Base-by-base conservation (phyloP, 1,284 basidiomycete species). In the Heterobasidion parviporum region DNA sequence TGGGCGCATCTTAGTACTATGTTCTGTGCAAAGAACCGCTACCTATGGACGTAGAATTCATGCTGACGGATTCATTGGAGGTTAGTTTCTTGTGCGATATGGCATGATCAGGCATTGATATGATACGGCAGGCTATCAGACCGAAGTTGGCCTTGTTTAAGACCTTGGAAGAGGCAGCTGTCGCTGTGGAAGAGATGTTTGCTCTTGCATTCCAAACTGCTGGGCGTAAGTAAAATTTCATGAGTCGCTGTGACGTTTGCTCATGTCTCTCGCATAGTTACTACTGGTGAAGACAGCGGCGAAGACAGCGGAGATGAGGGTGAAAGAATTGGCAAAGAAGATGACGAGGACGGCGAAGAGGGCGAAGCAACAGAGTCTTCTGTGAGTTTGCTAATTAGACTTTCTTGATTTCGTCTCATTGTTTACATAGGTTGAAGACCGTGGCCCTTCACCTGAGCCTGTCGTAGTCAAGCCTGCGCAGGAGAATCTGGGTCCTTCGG, bases 1-100 rank as follows among this genome's bases (percentile, higher is more conserved):
- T 26, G 26, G 26, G 26, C 26, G 4, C 26, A 26, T 26, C 26
- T 26, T 62, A 95, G 92, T 84, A 94, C 59, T 98, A 97, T 69
- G 78, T 92, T 5, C 76, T 88, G 12, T 92, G 90, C 75, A 99
- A 99, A 72, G 78, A 86, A 20, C 76, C 86, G 9, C 69, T 96
- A 45, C 90, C 97, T 0, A 96, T 98, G 92, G 97, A 99, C 59
- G 87, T 98, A 15, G 95, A 97, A 57, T 99, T 98, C 68, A 96
- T 98, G 93, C 71, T 98, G 8, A 83, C 85, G 2, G 96, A 98
- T 68, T 96, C 95, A 0, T 71, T 98, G 10, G 95, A 98, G 74
- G 91, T 90, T 62, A 63, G 72, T 53, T 45, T 50, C 20, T 50
- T 38, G 52, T 18, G 57, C n/a, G 54, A 46, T 52, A 52, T 32